phyloP scores from a whole-genome alignment of 1,284 basidiomycete species.

The Puccinia triticina region DNA sequence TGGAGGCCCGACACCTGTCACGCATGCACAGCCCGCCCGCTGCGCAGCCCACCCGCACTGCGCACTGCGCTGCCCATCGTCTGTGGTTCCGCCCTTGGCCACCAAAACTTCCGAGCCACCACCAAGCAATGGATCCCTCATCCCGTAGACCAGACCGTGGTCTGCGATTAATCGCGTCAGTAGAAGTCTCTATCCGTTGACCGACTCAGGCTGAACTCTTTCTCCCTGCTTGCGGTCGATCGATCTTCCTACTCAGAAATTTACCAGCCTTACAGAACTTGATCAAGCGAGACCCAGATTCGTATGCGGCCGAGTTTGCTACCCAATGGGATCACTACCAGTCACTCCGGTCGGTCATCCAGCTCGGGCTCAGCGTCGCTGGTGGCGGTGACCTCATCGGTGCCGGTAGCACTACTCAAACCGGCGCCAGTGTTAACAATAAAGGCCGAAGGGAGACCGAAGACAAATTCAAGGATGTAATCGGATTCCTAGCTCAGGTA shows the following conservation, averaged over 20 bases:
- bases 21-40: background rate
- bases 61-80: no score
- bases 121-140: slow-evolving; percentile 31
- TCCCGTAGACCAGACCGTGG: slow-evolving; percentile 44
- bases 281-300: slow-evolving; percentile 84
- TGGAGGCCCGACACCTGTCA: slow-evolving; percentile 1
- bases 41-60: background rate
- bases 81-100: no score
- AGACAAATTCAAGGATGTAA: slow-evolving; percentile 78
- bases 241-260: slow-evolving; percentile 59
- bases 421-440: slow-evolving; percentile 37
- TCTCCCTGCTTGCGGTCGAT: background rate
- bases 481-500: slow-evolving; percentile 82
- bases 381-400: slow-evolving; percentile 38
- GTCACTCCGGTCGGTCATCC: slow-evolving; percentile 81
- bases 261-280: slow-evolving; percentile 83
- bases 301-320: slow-evolving; percentile 95
- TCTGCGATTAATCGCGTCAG: slow-evolving; percentile 44
- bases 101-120: background rate
- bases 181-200: background rate
- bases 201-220: background rate
- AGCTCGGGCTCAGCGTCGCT: slow-evolving; percentile 61
- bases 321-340: slow-evolving; percentile 98
- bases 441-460: slow-evolving; percentile 69
- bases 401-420: slow-evolving; percentile 49